Base-by-base conservation (phyloP, 352 stramenopile genomes). In the Pythium vanterpoolii region DNA sequence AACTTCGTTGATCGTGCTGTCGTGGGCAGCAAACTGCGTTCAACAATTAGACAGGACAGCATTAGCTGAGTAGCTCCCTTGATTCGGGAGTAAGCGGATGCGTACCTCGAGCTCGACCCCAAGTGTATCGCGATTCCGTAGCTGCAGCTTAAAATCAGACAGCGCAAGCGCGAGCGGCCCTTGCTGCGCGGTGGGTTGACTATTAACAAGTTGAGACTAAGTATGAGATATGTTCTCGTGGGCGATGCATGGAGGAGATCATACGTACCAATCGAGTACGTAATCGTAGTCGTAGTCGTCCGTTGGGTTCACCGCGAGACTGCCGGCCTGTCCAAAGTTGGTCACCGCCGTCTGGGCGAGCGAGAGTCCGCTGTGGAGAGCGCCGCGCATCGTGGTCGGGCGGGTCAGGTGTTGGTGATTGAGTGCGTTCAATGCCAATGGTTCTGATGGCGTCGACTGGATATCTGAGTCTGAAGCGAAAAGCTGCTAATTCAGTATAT, bases 241-340 rank as follows among this genome's bases (percentile, higher is more conserved):
- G 27, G 21, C 16, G 11, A 26, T 24, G 18, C n/a, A 24, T 26
- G 18, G 19, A 46, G n/a, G n/a, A 43, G 26, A 10, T 58, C 16
- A 34, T 1, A 64, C 63, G 39, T 48, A 87, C 79, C 74, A 88
- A 61, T 93, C 82, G 23, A 95, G 54, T 24, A 95, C 69, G 66
- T 93, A 95, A 68, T 92, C 81, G 56, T 92, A 95, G 66, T 95
- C 83, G n/a, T 89, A 90, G 33, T 87, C 76, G 4, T 84, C 78
- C 9, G 60, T 71, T 10, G 75, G 66, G 47, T 86, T 76, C 16
- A 73, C 59, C 3, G 64, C 56, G 28, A 89, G 40, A 14, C 48
- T 66, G 21, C 65, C 68, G 21, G 68, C 60, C 33, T 62, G 45
- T 5, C 69, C 62, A 56, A 94, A 94, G 62, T 86, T 73, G 47